phyloP scores from a whole-genome alignment of 2,329 filamentous ascomycete species.

The Onygenales sp. region DNA sequence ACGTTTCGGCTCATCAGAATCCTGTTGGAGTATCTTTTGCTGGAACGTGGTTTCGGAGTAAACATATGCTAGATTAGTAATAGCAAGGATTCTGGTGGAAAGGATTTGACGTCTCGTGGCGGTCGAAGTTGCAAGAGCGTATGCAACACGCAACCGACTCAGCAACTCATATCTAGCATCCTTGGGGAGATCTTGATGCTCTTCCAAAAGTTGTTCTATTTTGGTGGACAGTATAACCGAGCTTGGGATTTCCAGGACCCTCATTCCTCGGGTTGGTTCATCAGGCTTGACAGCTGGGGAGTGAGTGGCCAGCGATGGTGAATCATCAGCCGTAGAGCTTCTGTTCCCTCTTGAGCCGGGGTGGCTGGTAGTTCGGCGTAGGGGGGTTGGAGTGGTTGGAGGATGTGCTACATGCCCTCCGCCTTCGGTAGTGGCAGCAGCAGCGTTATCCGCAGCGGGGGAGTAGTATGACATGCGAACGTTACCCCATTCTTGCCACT shows the following conservation, averaged over 20 bases:
- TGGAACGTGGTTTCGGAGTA: constrained; percentile 74
- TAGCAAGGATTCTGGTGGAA: constrained; percentile 70
- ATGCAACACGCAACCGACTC: constrained; percentile 72
- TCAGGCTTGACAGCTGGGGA: constrained; percentile 28
- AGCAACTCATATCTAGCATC: constrained; percentile 75
- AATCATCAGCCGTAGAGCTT: constrained; percentile 35
- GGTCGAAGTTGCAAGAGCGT: constrained; percentile 59
- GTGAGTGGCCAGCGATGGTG: constrained; percentile 40
- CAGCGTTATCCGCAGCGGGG: constrained; percentile 22
- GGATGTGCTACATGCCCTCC: constrained; percentile 12
- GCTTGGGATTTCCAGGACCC: constrained; percentile 55
- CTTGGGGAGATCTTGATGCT: constrained; percentile 54
- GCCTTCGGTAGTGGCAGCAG: constrained; percentile 29
- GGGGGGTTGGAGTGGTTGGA: constrained; percentile 65
- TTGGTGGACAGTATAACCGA: constrained; percentile 33
- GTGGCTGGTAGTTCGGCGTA: constrained; percentile 54
- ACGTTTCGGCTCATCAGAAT: constrained; percentile 78
- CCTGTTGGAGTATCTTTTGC: constrained; percentile 75
- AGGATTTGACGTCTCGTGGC: constrained; percentile 66
- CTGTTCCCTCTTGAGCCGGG: constrained; percentile 44
- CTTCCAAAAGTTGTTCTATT: constrained; percentile 28
- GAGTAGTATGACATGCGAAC: constrained; percentile 74
- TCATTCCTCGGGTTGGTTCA: constrained; percentile 32
- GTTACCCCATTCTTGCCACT: constrained; percentile 71
- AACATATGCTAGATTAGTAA: constrained; percentile 86